phyloP scores from a whole-genome alignment of 192 early-diverging fungal species.

The Coemansia sp. region DNA sequence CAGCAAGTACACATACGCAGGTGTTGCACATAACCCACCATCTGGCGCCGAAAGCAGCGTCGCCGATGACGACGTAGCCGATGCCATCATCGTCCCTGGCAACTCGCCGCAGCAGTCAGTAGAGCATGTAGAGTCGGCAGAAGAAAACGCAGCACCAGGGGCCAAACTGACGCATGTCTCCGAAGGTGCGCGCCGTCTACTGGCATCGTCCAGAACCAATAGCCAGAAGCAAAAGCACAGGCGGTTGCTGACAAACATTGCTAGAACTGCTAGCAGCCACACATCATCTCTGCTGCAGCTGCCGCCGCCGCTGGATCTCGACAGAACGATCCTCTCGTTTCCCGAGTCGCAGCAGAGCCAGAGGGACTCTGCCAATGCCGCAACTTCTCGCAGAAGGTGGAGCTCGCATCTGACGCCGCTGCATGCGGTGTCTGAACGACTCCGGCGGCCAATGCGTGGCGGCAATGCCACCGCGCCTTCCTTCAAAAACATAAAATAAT shows the following conservation, averaged over 20 bases:
- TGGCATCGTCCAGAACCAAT: slow-evolving; percentile 12
- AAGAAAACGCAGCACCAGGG: neutral
- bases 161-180: slow-evolving; percentile 16
- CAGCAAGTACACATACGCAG: slow-evolving; percentile 29
- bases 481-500: too few species aligned
- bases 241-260: neutral
- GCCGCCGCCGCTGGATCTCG: slow-evolving; percentile 22
- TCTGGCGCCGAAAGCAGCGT: neutral
- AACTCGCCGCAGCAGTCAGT: neutral
- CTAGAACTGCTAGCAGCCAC: too few species aligned
- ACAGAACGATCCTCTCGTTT: slow-evolving; percentile 19
- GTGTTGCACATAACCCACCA: neutral
- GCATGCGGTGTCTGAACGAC: slow-evolving; percentile 5
- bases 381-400: neutral
- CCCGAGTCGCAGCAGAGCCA: neutral
- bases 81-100: neutral
- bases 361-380: too few species aligned
- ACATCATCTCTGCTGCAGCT: too few species aligned
- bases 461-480: neutral
- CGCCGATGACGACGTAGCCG: neutral
- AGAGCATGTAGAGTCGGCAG: neutral
- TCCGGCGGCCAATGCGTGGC: neutral
- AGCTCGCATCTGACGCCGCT: slow-evolving; percentile 17
- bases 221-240: neutral
- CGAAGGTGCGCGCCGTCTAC: slow-evolving; percentile 19